A percentile compares a stretch with the other conserved stretches of the same genome.
These are phyloP conservation scores for Cryphonectria carpinicola DNA, from an alignment of 2,329 filamentous ascomycete genomes.

Conservation along the genomic window DNA sequence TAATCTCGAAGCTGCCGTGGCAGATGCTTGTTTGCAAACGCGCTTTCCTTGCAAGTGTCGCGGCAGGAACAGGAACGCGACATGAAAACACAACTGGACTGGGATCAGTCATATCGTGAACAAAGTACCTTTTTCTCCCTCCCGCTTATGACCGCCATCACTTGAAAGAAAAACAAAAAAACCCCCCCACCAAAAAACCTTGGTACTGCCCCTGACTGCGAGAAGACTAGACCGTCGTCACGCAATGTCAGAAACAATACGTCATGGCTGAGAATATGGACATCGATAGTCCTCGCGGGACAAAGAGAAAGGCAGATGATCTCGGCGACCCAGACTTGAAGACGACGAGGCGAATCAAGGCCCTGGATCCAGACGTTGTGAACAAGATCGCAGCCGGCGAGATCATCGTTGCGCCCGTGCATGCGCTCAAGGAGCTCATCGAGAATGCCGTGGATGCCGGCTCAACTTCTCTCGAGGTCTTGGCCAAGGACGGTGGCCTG, in stretches of 20 bases:
- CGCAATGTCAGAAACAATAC: not conserved
- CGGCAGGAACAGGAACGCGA: not conserved
- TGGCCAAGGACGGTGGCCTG: conserved; percentile 92
- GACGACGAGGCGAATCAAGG: conserved; percentile 51
- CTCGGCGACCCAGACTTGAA: conserved; percentile 27
- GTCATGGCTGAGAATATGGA: conserved; percentile 49
- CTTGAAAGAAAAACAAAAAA: not conserved
- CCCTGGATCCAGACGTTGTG: conserved; percentile 88
- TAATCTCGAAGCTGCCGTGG: not conserved
- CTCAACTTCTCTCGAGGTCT: conserved; percentile 84
- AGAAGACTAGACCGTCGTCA: not conserved
- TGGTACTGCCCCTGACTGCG: not conserved
- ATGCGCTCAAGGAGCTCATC: conserved; percentile 94
- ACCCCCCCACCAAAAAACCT: not conserved
- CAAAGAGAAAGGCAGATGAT: conserved; percentile 54
- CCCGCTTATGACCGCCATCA: not conserved
- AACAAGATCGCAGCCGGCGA: conserved; percentile 99
- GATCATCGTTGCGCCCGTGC: conserved; percentile 95
- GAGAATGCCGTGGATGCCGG: conserved; percentile 99
- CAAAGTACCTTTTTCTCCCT: no score
- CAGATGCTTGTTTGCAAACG: not conserved
- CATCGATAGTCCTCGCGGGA: conserved; percentile 47
- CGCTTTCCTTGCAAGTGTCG: not conserved
- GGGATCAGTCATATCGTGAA: not conserved
- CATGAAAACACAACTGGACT: not conserved